phyloP scores from a whole-genome alignment of 139 green algal genomes.

The Tetratostichococcus sp. region DNA sequence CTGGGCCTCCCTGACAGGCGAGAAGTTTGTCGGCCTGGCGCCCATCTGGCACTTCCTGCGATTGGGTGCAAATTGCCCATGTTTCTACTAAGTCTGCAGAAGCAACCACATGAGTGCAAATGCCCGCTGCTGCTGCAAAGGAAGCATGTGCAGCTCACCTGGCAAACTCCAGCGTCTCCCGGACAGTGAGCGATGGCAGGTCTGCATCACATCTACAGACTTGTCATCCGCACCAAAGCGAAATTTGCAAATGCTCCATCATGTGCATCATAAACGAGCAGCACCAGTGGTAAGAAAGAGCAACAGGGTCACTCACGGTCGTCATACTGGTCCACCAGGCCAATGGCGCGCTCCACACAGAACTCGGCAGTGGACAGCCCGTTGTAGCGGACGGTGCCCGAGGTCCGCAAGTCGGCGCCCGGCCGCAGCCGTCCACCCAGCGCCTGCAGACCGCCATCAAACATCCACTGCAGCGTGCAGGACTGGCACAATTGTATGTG shows the following conservation, averaged over 20 bases:
- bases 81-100: no score
- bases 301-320: conserved; percentile 16
- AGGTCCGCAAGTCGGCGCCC: conserved; percentile 14
- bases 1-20: background rate
- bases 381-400: conserved; percentile 65
- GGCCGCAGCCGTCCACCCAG: conserved; percentile 48
- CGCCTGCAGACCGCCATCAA: conserved; percentile 1
- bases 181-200: conserved; percentile 64
- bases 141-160: no score
- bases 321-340: conserved; percentile 54
- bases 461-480: no score
- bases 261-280: no score
- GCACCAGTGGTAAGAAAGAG: no score
- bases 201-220: conserved; percentile 16
- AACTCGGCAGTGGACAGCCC: conserved; percentile 48
- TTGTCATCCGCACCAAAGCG: no score
- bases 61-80: no score
- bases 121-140: no score
- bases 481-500: no score
- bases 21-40: background rate
- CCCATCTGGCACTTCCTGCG: conserved; percentile 18
- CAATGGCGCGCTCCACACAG: conserved; percentile 38
- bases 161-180: conserved; percentile 75
- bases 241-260: no score
- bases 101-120: no score